Evolutionary conservation across 192 early-diverging fungal species (phyloP).

Genomic region (Coemansia sp.): DNA sequence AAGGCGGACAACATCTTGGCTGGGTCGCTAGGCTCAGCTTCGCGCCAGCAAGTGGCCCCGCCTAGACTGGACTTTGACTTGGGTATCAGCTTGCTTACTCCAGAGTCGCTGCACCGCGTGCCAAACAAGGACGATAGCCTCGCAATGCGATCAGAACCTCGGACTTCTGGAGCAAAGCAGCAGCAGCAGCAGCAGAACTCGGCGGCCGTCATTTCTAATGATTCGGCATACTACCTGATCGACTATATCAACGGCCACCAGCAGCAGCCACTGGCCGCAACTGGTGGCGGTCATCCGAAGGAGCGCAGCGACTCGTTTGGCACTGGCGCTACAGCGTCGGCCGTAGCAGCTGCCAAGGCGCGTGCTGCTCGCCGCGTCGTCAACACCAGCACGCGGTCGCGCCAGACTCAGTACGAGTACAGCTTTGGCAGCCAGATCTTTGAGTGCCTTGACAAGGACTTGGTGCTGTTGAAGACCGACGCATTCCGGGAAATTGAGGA

Average conservation of each 20-base stretch:
- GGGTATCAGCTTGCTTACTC: conserved; percentile 41
- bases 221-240: conserved; percentile 48
- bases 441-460: conserved; percentile 48
- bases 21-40: background rate
- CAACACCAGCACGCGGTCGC: conserved; percentile 42
- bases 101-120: conserved; percentile 36
- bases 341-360: background rate
- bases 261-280: background rate
- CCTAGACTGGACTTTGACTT: conserved; percentile 50
- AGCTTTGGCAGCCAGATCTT: conserved; percentile 57
- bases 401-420: conserved; percentile 57
- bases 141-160: background rate
- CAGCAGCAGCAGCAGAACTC: too few species aligned
- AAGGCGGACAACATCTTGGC: background rate
- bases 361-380: conserved; percentile 40
- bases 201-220: conserved; percentile 13
- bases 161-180: background rate
- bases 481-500: conserved; percentile 28
- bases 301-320: conserved; percentile 1
- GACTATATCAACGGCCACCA: conserved; percentile 47
- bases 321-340: background rate
- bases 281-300: background rate
- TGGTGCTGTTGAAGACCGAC: conserved; percentile 46
- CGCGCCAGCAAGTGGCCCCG: conserved; percentile 4
- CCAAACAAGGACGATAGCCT: conserved; percentile 10